A percentile compares a stretch with the other conserved stretches of the same genome.
Evolutionary conservation across 495 filamentous ascomycete species (phyloP).

Genomic region (Oleoguttula mirabilis): DNA sequence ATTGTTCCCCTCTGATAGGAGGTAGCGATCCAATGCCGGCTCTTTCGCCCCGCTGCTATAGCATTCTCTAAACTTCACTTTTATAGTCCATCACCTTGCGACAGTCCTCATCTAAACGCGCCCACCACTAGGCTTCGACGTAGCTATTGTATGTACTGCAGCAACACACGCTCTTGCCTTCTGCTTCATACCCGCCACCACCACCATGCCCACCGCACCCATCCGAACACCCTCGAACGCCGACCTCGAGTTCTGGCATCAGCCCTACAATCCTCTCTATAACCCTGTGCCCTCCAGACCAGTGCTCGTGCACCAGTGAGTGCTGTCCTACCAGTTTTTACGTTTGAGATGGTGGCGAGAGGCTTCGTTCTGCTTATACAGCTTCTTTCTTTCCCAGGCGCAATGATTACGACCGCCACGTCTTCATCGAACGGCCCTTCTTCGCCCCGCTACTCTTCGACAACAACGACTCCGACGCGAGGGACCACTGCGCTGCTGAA

Average conservation of each 20-base stretch:
- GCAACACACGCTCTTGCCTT: too few species aligned
- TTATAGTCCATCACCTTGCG: too few species aligned
- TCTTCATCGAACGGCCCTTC: slow-evolving; percentile 60
- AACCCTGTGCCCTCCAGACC: slow-evolving; percentile 21
- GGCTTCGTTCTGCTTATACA: not conserved
- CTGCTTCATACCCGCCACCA: too few species aligned
- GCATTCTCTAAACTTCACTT: too few species aligned
- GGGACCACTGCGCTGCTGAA: slow-evolving; percentile 71
- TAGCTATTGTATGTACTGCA: too few species aligned
- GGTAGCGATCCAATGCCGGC: too few species aligned
- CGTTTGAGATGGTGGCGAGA: not conserved
- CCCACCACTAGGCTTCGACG: too few species aligned
- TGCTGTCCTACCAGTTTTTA: not conserved
- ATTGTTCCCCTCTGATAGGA: too few species aligned
- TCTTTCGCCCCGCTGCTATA: too few species aligned
- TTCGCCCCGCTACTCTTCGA: slow-evolving; percentile 77
- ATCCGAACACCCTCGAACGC: slow-evolving; percentile 1
- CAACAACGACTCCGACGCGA: slow-evolving; percentile 76
- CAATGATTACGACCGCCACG: slow-evolving; percentile 25
- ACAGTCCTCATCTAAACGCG: too few species aligned
- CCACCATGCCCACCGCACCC: slow-evolving; percentile 8
- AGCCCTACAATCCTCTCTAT: slow-evolving; percentile 29
- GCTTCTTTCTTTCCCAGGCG: slow-evolving; percentile 23
- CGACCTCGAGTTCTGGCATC: slow-evolving; percentile 18
- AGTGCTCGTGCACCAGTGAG: slow-evolving; percentile 31